phyloP scores from a whole-genome alignment of 192 early-diverging fungal species.

The Linnemannia exigua region DNA sequence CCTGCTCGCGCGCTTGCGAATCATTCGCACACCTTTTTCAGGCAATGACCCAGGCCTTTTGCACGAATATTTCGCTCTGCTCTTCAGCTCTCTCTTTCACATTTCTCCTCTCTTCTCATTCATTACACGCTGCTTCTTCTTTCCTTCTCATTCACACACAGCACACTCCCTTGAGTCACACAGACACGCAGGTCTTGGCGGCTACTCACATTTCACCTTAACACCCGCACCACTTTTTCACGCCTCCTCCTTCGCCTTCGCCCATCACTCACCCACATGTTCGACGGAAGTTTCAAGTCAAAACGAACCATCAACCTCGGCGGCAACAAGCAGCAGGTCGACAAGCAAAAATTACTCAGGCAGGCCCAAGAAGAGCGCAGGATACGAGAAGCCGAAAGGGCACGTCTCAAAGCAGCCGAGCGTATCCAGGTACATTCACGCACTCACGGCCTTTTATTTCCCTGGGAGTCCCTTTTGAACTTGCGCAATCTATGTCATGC shows the following conservation, averaged over 20 bases:
- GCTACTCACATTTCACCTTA: not conserved
- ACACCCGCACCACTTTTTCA: not conserved
- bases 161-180: not conserved
- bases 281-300: constrained; percentile 86
- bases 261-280: constrained; percentile 51
- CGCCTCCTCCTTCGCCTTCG: not conserved
- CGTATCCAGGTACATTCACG: constrained; percentile 72
- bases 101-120: not conserved
- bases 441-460: not conserved
- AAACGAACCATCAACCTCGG: constrained; percentile 88
- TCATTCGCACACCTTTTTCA: not conserved
- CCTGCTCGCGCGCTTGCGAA: not conserved
- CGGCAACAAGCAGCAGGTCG: constrained; percentile 74
- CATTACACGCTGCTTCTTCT: not conserved
- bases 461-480: not conserved
- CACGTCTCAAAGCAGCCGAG: constrained; percentile 63
- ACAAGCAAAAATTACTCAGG: constrained; percentile 75
- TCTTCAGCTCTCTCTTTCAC: not conserved
- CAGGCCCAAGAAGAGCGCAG: constrained; percentile 82
- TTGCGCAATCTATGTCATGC: not conserved
- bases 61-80: no score
- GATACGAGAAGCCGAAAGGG: constrained; percentile 79
- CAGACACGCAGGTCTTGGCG: not conserved
- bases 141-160: not conserved
- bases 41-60: no score